Percentiles rank a stretch among this genome's conserved stretches.
phyloP scores from a whole-genome alignment of 768 basidiomycete species.

The Hysterangium stoloniferum region DNA sequence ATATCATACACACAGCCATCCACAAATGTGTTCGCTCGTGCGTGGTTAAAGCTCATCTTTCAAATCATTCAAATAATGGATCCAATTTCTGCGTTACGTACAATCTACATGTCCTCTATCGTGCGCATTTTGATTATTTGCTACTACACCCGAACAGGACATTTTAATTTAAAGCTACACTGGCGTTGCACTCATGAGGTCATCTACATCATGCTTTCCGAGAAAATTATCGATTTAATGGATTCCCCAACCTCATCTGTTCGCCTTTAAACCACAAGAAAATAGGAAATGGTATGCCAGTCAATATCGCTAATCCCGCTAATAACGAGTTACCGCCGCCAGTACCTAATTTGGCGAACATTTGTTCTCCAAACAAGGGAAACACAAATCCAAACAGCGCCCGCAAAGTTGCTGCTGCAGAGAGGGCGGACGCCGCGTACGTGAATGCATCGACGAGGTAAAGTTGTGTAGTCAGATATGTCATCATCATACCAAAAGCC shows the following conservation, averaged over 20 bases:
- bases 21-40: too few relatives aligned
- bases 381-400: constrained; percentile 57
- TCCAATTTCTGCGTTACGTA: too few relatives aligned
- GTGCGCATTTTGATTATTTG: too few relatives aligned
- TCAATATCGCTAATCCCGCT: constrained; percentile 32
- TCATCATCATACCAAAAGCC: background rate
- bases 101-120: too few relatives aligned
- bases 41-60: too few relatives aligned
- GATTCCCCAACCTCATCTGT: background rate
- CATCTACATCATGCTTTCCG: too few relatives aligned
- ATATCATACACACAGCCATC: too few relatives aligned
- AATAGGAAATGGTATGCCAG: background rate
- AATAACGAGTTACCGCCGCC: constrained; percentile 66
- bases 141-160: too few relatives aligned
- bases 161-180: too few relatives aligned
- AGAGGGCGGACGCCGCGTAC: constrained; percentile 57
- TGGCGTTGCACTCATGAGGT: too few relatives aligned
- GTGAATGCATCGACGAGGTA: constrained; percentile 67
- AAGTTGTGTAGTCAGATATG: constrained; percentile 49
- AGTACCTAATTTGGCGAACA: constrained; percentile 52
- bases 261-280: background rate
- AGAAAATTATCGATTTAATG: background rate
- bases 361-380: constrained; percentile 60
- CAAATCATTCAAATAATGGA: too few relatives aligned
- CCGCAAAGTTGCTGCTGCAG: constrained; percentile 56